A percentile compares a stretch with the other conserved stretches of the same genome.
Conservation (phyloP, 108 stramenopile species). For the Discostella pseudostelligera region DNA sequence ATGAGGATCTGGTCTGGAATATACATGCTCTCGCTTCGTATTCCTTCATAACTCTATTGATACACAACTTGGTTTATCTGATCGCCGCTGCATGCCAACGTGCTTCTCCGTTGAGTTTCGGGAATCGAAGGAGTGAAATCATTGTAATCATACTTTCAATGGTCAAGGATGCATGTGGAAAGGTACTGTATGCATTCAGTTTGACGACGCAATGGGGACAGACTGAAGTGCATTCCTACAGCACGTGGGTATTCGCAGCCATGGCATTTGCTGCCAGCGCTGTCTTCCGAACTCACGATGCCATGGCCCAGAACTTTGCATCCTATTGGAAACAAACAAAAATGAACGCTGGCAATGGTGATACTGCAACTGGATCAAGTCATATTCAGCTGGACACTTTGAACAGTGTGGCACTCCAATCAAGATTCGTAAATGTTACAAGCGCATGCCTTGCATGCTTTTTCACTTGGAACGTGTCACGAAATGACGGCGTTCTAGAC, state of each 20-base stretch:
- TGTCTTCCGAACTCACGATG: conserved; percentile 13
- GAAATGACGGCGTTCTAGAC: conserved; percentile 14
- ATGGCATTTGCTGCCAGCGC: conserved; percentile 16
- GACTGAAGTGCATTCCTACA: conserved; percentile 4
- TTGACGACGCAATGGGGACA: conserved; percentile 15
- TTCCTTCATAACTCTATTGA: conserved; percentile 11
- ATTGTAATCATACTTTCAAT: conserved; percentile 18
- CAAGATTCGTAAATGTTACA: not conserved
- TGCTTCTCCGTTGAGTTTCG: conserved; percentile 3
- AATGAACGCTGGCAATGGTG: not conserved
- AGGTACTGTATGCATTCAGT: conserved; percentile 22
- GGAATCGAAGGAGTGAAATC: conserved; percentile 6
- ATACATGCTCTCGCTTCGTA: conserved; percentile 5
- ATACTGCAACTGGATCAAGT: conserved; percentile 2
- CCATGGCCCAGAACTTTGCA: conserved; percentile 4
- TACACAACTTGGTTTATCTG: conserved; percentile 8
- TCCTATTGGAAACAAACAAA: conserved; percentile 10
- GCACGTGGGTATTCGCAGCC: conserved; percentile 1
- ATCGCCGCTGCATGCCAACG: conserved; percentile 1
- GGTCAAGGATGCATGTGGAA: conserved; percentile 28
- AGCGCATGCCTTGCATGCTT: conserved; percentile 8
- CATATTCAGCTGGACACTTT: not conserved
- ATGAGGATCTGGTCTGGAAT: conserved; percentile 21
- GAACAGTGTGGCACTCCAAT: not conserved
- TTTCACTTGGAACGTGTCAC: conserved; percentile 35